Evolutionary conservation across 1,284 basidiomycete genomes (phyloP).

Genomic region (Apiotrichum siamense): DNA sequence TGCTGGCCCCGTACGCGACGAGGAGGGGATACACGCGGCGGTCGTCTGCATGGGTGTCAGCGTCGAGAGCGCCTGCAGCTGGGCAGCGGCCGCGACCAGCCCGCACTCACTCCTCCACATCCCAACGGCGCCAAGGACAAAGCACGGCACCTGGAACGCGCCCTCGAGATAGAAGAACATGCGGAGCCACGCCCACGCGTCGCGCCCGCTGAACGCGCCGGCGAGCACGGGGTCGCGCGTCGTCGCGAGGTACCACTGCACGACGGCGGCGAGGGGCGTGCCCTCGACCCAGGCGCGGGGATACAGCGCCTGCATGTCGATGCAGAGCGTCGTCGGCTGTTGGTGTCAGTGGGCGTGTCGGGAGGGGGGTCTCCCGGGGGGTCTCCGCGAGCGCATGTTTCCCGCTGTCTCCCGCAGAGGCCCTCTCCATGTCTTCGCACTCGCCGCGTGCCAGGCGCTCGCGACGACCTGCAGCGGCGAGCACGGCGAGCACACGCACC

Average conservation of each 20-base stretch:
- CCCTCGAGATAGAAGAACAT: constrained; percentile 43
- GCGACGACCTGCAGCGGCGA: no score
- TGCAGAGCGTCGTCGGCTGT: constrained; percentile 17
- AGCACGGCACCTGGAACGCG: constrained; percentile 69
- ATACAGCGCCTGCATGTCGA: constrained; percentile 42
- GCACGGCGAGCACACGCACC: neutral
- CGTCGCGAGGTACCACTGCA: constrained; percentile 31
- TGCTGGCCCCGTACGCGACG: constrained; percentile 67
- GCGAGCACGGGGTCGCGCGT: constrained; percentile 40
- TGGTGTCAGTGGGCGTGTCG: neutral
- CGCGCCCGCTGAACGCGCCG: constrained; percentile 21
- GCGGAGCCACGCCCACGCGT: constrained; percentile 37
- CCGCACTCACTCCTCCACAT: constrained; percentile 58
- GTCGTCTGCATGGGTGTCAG: constrained; percentile 24
- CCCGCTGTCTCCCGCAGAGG: no score
- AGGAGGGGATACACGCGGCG: constrained; percentile 49
- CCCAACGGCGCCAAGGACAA: constrained; percentile 60
- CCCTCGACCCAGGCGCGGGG: constrained; percentile 23
- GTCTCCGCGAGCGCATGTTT: no score
- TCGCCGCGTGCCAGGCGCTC: no score
- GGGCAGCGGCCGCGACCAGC: neutral
- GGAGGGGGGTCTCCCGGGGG: no score
- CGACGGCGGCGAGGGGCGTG: constrained; percentile 24
- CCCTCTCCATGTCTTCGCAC: no score
- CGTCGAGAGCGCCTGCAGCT: neutral